These are phyloP conservation scores for Niveomyces coronatus DNA, from an alignment of 2,329 filamentous ascomycete genomes.

Conservation along the genomic window DNA sequence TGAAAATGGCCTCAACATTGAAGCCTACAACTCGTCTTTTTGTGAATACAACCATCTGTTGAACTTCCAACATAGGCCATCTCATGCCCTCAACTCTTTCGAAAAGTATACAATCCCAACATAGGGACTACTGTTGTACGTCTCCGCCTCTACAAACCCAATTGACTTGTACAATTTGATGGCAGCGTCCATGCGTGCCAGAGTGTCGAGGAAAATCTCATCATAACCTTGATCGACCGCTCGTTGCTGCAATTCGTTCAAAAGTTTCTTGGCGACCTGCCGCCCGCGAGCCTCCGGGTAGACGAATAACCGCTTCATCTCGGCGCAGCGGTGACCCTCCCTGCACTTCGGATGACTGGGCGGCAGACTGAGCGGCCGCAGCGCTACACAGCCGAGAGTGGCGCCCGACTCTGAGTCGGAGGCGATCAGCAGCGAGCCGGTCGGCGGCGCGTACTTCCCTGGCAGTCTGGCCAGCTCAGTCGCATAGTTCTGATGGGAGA, in stretches of 20 bases:
- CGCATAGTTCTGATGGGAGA: conserved; percentile 18
- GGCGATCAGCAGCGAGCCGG: conserved; percentile 17
- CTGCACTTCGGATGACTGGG: conserved; percentile 7
- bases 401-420: conserved; percentile 12
- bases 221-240: conserved; percentile 14
- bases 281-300: conserved; percentile 18
- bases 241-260: conserved; percentile 12
- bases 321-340: conserved; percentile 13
- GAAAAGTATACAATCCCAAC: conserved; percentile 15
- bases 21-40: no score
- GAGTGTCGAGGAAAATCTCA: conserved; percentile 17
- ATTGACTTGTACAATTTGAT: conserved; percentile 17
- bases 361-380: conserved; percentile 14
- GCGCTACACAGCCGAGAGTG: conserved; percentile 18
- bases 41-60: no score
- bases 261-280: conserved; percentile 14
- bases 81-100: conserved; percentile 2
- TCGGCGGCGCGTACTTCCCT: conserved; percentile 17
- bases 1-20: no score
- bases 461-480: conserved; percentile 16
- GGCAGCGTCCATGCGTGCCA: conserved; percentile 16
- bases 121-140: conserved; percentile 16
- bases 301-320: conserved; percentile 19
- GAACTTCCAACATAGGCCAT: no score
- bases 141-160: conserved; percentile 14